These are phyloP conservation scores for Hirsutella minnesotensis DNA, from an alignment of 2,329 filamentous ascomycete species.

Conservation along the genomic window DNA sequence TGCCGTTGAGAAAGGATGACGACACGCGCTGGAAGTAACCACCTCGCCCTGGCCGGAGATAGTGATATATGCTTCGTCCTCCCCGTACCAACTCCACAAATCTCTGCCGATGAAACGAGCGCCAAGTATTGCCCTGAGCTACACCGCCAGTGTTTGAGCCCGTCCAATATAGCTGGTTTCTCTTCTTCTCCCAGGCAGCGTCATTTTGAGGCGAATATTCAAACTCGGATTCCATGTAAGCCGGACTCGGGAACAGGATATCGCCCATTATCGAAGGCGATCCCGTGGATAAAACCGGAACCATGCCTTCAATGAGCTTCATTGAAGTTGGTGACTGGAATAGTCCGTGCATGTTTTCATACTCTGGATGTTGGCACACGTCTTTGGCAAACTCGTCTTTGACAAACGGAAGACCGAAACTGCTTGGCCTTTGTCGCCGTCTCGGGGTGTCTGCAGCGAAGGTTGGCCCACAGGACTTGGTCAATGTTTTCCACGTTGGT, in stretches of 20 bases:
- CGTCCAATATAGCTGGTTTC: slow-evolving; percentile 42
- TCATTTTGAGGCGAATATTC: slow-evolving; percentile 29
- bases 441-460: not conserved
- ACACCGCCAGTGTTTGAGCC: slow-evolving; percentile 42
- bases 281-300: slow-evolving; percentile 35
- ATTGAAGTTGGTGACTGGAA: slow-evolving; percentile 30
- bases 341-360: slow-evolving; percentile 30
- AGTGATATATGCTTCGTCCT: slow-evolving; percentile 14
- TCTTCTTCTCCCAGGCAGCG: slow-evolving; percentile 35
- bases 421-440: no score
- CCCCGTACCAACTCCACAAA: slow-evolving; percentile 26
- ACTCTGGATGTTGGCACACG: slow-evolving; percentile 33
- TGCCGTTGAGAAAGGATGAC: slow-evolving; percentile 22
- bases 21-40: slow-evolving; percentile 8
- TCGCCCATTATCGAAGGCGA: slow-evolving; percentile 35
- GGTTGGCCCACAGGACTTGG: slow-evolving; percentile 2
- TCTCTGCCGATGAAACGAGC: slow-evolving; percentile 33
- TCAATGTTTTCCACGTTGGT: slow-evolving; percentile 20
- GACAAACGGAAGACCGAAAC: slow-evolving; percentile 22
- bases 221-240: slow-evolving; percentile 31
- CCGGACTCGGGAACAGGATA: slow-evolving; percentile 38
- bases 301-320: slow-evolving; percentile 22
- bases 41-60: slow-evolving; percentile 14
- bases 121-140: slow-evolving; percentile 21
- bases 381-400: slow-evolving; percentile 18